phyloP scores from a whole-genome alignment of 2,329 filamentous ascomycete genomes.

The Teratosphaeria destructans region DNA sequence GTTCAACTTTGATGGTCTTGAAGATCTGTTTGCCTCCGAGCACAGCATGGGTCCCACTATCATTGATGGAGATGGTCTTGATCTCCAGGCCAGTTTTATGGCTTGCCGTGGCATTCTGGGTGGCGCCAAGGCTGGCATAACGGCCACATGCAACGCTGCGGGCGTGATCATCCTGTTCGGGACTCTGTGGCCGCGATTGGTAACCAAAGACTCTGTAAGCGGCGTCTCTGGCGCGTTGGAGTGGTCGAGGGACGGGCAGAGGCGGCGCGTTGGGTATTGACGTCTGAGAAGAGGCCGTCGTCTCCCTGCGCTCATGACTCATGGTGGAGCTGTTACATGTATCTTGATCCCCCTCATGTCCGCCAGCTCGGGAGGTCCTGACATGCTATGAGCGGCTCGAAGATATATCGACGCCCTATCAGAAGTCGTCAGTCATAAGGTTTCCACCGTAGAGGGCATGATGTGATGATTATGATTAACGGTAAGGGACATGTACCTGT shows the following conservation, averaged over 20 bases:
- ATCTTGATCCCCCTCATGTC: neutral
- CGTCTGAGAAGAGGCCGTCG: neutral
- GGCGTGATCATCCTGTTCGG: conserved; percentile 13
- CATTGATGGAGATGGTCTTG: conserved; percentile 53
- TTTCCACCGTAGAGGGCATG: too few species aligned
- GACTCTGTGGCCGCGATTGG: conserved; percentile 16
- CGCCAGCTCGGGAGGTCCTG: neutral
- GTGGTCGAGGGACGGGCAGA: conserved; percentile 16
- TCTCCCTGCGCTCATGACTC: conserved; percentile 1
- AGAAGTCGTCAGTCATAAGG: too few species aligned
- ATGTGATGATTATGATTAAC: too few species aligned
- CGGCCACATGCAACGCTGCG: neutral
- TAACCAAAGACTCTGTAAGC: conserved; percentile 23
- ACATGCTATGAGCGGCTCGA: conserved; percentile 4
- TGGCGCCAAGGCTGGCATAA: conserved; percentile 17
- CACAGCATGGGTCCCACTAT: conserved; percentile 51
- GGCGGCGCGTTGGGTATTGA: conserved; percentile 11
- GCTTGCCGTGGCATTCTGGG: conserved; percentile 45
- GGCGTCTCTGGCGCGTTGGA: conserved; percentile 23
- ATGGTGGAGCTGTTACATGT: conserved; percentile 1
- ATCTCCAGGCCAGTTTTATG: conserved; percentile 57
- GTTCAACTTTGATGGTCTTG: conserved; percentile 50
- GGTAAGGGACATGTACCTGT: too few species aligned
- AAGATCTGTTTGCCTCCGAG: conserved; percentile 56
- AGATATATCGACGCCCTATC: neutral